phyloP scores from a whole-genome alignment of 108 stramenopile species.

The Stephanodiscus triporus region DNA sequence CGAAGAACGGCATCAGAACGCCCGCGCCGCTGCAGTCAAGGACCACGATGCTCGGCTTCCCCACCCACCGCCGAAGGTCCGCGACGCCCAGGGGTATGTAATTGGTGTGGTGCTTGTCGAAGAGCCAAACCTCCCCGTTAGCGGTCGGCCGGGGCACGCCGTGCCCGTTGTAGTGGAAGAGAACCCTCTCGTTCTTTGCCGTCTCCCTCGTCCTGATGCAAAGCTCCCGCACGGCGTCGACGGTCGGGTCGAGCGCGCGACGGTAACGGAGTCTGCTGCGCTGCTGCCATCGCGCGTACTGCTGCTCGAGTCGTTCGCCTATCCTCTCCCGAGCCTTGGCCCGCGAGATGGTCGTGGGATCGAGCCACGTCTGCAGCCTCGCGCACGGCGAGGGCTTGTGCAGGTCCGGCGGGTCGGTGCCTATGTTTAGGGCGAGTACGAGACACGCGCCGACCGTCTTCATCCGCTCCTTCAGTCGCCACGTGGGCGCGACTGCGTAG shows the following conservation, averaged over 20 bases:
- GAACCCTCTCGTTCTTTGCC: slow-evolving; percentile 82
- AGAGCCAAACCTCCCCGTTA: slow-evolving; percentile 97
- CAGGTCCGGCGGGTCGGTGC: slow-evolving; percentile 97
- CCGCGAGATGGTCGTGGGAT: slow-evolving; percentile 76
- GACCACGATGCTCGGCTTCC: slow-evolving; percentile 90
- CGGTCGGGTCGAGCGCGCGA: slow-evolving; percentile 91
- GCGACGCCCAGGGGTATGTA: slow-evolving; percentile 94
- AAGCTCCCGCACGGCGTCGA: slow-evolving; percentile 88
- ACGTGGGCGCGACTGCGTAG: slow-evolving; percentile 62
- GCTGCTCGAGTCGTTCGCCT: slow-evolving; percentile 85
- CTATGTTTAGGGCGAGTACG: slow-evolving; percentile 95
- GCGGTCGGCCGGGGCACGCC: slow-evolving; percentile 96
- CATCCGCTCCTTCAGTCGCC: slow-evolving; percentile 95
- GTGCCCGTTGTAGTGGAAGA: slow-evolving; percentile 99
- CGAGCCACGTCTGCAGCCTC: slow-evolving; percentile 94
- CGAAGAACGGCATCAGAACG: slow-evolving; percentile 88
- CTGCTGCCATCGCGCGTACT: slow-evolving; percentile 90
- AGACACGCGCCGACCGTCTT: slow-evolving; percentile 93
- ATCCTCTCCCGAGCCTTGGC: slow-evolving; percentile 89
- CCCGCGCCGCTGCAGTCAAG: slow-evolving; percentile 95
- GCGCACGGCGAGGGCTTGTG: slow-evolving; percentile 91
- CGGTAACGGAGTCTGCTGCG: slow-evolving; percentile 74
- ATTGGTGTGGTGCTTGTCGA: slow-evolving; percentile 96
- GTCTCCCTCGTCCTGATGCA: slow-evolving; percentile 75
- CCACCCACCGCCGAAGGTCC: slow-evolving; percentile 92